Percentiles rank a stretch among this genome's conserved stretches.
phyloP scores from a whole-genome alignment of 2,329 filamentous ascomycete genomes.

The Trichoderma hamatum region DNA sequence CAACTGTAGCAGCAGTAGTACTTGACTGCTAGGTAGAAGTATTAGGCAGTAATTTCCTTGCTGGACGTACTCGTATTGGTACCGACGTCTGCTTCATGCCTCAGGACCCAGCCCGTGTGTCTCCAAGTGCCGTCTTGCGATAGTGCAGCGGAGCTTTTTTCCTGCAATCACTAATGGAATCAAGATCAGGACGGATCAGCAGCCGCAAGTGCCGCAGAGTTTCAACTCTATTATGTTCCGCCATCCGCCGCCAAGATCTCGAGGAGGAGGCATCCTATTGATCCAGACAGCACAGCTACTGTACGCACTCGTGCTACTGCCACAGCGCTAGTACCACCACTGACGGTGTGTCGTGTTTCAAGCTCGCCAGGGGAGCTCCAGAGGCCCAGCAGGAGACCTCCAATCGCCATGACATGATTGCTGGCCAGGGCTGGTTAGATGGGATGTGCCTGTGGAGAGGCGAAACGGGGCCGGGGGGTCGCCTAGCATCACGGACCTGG shows the following conservation, averaged over 20 bases:
- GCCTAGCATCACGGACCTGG: conserved; percentile 19
- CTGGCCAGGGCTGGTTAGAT: conserved; percentile 20
- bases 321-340: neutral
- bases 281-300: neutral
- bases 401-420: conserved; percentile 19
- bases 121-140: neutral
- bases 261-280: conserved; percentile 8
- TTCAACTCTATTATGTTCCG: neutral
- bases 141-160: neutral
- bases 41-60: neutral
- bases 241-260: neutral
- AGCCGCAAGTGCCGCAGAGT: neutral
- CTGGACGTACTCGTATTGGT: neutral
- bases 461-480: conserved; percentile 16
- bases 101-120: neutral
- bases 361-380: conserved; percentile 10
- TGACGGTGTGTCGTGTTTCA: conserved; percentile 21
- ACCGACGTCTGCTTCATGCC: neutral
- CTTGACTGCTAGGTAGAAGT: neutral
- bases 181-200: neutral
- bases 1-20: neutral
- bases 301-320: neutral
- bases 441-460: conserved; percentile 22
- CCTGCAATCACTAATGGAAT: neutral
- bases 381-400: conserved; percentile 11